Base-by-base conservation (phyloP, 1,284 basidiomycete species). In the Cryptococcus hybrid region DNA sequence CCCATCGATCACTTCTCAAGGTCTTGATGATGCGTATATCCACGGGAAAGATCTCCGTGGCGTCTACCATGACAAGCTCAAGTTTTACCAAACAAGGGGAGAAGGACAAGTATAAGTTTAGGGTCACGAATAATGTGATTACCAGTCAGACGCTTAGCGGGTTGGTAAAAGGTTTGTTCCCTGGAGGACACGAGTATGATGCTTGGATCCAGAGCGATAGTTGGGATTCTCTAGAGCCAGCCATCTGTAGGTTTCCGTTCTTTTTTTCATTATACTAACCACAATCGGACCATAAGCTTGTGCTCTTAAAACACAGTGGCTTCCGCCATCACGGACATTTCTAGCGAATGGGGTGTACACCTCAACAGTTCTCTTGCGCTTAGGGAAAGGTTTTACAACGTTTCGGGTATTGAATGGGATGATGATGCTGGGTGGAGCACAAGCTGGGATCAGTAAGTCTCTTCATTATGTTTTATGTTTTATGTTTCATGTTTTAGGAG, bases 111-210 rank as follows among this genome's bases (percentile, higher is more conserved):
- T 70, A 70, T 49, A 40, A 52, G 11, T 75, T 66, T 54, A 61
- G 71, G 13, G 71, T 75, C 8, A 73, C 73, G 13, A 71, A 72
- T 60, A 73, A 73, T 54, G 68, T 65, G 11, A 70, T 73, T 51
- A 75, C 73, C 5, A 63, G 66, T 1, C 69, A 72, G 56, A 71
- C 70, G 4, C 60, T 71, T 9, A 53, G 68, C 56, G 42, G 42
- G 59, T 63, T 72, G 35, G 62, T 59, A 13, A 48, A 40, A 30
- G 71, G 69, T 1, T 24, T 73, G 15, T 73, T 61, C 56, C 71
- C 70, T 8, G 63, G 67, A 9, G 40, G 58, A 3, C 45, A 57
- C 2, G 70, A 68, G 52, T 61, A 67, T 36, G 43, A 59, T n/a
- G 70, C 67, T 50, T 64, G 45, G 55, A 54, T 59, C 48, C 66